Percentiles rank a stretch among this genome's conserved stretches.
These are phyloP conservation scores for Pleodorina starrii DNA, from an alignment of 139 green algal species.

Conservation along the genomic window DNA sequence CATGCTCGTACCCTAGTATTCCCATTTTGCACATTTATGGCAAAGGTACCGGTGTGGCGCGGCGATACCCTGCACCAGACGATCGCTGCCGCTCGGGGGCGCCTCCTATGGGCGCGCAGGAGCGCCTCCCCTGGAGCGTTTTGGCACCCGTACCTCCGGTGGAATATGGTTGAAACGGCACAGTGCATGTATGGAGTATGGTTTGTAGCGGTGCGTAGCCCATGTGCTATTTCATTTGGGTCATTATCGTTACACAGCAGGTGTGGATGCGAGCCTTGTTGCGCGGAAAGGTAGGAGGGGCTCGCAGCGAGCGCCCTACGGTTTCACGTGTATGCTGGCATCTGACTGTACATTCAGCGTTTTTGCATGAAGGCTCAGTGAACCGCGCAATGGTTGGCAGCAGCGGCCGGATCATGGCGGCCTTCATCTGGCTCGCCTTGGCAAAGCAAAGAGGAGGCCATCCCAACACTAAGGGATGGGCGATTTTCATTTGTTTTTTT, in stretches of 20 bases:
- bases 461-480: not conserved
- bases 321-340: not conserved
- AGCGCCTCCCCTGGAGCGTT: not conserved
- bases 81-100: too few species aligned
- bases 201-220: not conserved
- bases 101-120: too few species aligned
- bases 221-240: not conserved
- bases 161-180: not conserved
- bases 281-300: not conserved
- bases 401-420: not conserved
- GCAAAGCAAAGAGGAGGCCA: not conserved
- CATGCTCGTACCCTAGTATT: not conserved
- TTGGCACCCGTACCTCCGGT: not conserved
- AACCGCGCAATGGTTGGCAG: not conserved
- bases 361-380: slow-evolving; percentile 1
- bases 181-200: not conserved
- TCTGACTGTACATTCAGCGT: not conserved
- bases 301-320: not conserved
- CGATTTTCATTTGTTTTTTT: not conserved
- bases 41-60: not conserved
- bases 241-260: not conserved
- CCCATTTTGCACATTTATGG: not conserved
- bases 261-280: not conserved
- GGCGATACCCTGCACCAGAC: not conserved
- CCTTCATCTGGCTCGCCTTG: not conserved